Evolutionary conservation across 805 yeast genomes (phyloP).

Genomic region (Myxozyma monticola): DNA sequence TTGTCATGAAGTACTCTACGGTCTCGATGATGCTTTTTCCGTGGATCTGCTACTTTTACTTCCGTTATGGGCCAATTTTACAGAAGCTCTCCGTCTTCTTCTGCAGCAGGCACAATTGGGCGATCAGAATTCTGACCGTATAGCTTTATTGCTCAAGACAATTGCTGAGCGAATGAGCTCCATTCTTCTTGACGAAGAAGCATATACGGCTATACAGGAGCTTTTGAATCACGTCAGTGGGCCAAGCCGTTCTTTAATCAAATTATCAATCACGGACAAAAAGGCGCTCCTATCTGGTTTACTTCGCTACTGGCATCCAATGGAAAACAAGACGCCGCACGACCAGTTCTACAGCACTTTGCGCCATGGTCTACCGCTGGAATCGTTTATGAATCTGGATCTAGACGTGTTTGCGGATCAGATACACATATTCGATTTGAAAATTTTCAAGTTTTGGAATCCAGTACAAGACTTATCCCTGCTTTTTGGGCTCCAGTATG

Average conservation of each 20-base stretch:
- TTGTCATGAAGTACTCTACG: constrained; percentile 70
- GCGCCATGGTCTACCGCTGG: constrained; percentile 36
- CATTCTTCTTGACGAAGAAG: constrained; percentile 14
- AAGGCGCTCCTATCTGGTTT: constrained; percentile 2
- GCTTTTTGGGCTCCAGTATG: constrained; percentile 52
- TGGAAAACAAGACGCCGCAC: not conserved
- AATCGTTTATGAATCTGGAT: constrained; percentile 56
- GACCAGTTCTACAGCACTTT: not conserved
- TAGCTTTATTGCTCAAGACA: constrained; percentile 3
- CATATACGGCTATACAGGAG: not conserved
- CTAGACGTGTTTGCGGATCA: constrained; percentile 58
- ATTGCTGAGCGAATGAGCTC: constrained; percentile 13
- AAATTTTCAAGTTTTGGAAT: constrained; percentile 70
- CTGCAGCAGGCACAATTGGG: constrained; percentile 41
- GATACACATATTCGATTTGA: constrained; percentile 65
- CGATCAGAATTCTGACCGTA: constrained; percentile 6
- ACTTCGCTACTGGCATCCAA: not conserved
- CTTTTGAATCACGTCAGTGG: constrained; percentile 9
- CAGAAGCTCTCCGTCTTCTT: constrained; percentile 47
- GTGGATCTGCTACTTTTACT: constrained; percentile 51
- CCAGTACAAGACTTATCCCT: constrained; percentile 77
- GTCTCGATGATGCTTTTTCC: constrained; percentile 46
- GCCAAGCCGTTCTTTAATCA: not conserved
- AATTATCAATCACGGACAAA: constrained; percentile 4
- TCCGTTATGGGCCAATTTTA: constrained; percentile 56